Evolutionary conservation across 2,329 filamentous ascomycete species (phyloP), one percentile per base, ranked within the genome.

Genomic region (Bipolaris gigantea): DNA sequence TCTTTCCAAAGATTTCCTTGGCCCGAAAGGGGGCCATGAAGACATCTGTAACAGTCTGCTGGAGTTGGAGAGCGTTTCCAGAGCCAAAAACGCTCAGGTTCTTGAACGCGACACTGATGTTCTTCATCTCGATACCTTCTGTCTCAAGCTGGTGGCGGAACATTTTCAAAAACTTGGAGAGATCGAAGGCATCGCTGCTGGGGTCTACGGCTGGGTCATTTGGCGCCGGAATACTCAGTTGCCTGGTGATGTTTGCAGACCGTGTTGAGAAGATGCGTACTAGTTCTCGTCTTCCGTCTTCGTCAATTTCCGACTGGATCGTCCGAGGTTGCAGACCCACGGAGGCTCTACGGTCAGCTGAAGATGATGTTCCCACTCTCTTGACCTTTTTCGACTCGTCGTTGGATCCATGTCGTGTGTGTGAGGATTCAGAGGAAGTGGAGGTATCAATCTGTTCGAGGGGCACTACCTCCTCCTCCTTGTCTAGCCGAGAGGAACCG

Each of bases 1-100:
- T 75, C 39, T 77, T 78, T 19, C 70, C 68, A 39, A 74, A 69
- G 50, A 81, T 74, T 52, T 89, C 83, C 1, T 81, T 77, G 0
- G 83, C 67, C 1, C 84, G 79, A 19, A 89, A 73, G 0, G 85
- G 88, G 0, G 82, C 77, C 55, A 82, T 70, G 19, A 89, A 67
- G 7, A 84, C 73, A 1, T 85, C 85, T 2, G 77, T 80, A 3
- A 91, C 85, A 2, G 84, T 90, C 50, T 85, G 78, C 66, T 92
- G 89, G 1, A 90, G 76, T 59, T 89, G 86, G 21, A 91, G 69
- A 0, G 86, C 85, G 2, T 82, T 80, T 0, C 87, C 88, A 0
- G 85, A 85, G 0, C 88, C 88, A 5, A 80, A 86, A 0, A 91
- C 85, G 51, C 82, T 83, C 32, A 90, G 79, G 47, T 88, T 79